Base-by-base conservation (phyloP, 208 protist species). In the Leishmania aethiopica region DNA sequence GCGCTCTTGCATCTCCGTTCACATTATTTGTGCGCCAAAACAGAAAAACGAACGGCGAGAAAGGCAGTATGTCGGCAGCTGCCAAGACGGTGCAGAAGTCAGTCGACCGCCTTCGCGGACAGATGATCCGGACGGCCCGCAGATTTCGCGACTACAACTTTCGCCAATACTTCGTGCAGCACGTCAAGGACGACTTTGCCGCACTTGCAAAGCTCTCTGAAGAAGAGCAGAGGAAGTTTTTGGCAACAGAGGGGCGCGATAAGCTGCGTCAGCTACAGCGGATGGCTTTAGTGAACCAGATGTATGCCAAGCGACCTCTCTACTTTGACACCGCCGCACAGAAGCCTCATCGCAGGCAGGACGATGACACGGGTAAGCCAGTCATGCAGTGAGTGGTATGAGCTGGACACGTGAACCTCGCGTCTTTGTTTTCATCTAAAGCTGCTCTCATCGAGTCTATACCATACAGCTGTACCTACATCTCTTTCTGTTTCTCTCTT, bases 81-180 rank as follows among this genome's bases (percentile, higher is more conserved):
- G 28, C 59, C 2, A 35, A 51, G 22, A 37, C 42, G 7, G 5
- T 78, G 8, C 57, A 47, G 8, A 51, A 87, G 60, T 85, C 94
- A 8, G 81, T 97, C 40, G 77, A 78, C 17, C 82, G 80, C 2
- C 89, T 97, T 19, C 90, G 90, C 40, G 81, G 76, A 5, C 86
- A 90, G 45, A 88, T 95, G 83, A 67, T 96, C 17, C 84, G 85
- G 2, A 89, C 90, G 32, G 93, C 95, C 1, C 83, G 84, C 42
- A 83, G 84, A 32, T 96, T 98, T 74, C 84, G 88, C 57, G 95
- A 98, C 83, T 98, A 98, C 86, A 98, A 98, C 85, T 98, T 98
- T 55, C 89, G 95, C 51, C 75, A 89, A 57, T 98, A 98, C 72
- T 98, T 98, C 85, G 89, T 95, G 19, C 82, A 91, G 49, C 93